Percentiles rank a stretch among this genome's conserved stretches.
Conservation (phyloP, 208 protist genomes). For the Acanthamoeba lenticulata region DNA sequence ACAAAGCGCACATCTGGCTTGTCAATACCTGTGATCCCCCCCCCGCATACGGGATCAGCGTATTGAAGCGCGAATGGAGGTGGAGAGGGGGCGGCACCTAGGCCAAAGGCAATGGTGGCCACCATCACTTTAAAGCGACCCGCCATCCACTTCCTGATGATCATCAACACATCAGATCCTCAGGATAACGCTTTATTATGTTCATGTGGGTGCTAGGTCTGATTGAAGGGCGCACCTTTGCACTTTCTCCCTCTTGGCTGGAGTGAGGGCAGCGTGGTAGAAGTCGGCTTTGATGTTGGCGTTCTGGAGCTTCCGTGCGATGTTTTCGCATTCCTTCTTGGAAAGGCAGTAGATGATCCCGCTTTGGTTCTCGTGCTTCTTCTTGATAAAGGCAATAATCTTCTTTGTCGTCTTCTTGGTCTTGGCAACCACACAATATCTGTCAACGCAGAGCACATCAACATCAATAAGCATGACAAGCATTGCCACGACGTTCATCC, state of each 20-base stretch:
- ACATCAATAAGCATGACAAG: neutral
- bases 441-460: constrained; percentile 32
- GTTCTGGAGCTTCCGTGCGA: neutral
- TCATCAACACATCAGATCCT: too few relatives aligned
- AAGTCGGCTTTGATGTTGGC: neutral
- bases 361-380: constrained; percentile 48
- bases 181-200: too few relatives aligned
- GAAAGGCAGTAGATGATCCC: constrained; percentile 92
- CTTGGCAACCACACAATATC: neutral
- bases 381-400: constrained; percentile 76
- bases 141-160: neutral
- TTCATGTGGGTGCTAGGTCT: neutral
- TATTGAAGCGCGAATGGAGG: too few relatives aligned
- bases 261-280: neutral
- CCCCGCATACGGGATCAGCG: too few relatives aligned
- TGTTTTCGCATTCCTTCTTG: constrained; percentile 73
- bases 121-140: neutral
- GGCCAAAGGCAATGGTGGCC: constrained; percentile 45
- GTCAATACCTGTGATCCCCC: constrained; percentile 94
- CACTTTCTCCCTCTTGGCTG: neutral
- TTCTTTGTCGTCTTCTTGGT: constrained; percentile 52
- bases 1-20: constrained; percentile 97
- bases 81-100: neutral
- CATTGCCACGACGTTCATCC: neutral
- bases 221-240: neutral